Evolutionary conservation across 2,329 filamentous ascomycete species (phyloP).

Genomic region (Nemania sp.): DNA sequence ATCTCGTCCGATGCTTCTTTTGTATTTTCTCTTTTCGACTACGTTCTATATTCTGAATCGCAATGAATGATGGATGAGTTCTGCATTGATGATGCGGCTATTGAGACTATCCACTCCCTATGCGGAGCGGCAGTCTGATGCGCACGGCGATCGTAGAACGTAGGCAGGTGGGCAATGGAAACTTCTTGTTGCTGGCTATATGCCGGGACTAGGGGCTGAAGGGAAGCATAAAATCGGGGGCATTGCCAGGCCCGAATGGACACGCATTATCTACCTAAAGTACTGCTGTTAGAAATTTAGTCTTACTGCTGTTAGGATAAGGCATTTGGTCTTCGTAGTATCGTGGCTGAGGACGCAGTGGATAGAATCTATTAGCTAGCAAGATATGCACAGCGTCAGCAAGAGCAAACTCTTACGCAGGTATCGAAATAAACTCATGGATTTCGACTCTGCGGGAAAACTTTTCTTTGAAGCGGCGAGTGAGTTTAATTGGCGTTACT

Average conservation of each 20-base stretch:
- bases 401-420: background rate
- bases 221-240: background rate
- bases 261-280: background rate
- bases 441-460: no score
- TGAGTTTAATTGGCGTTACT: no score
- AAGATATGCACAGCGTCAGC: background rate
- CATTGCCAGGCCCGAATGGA: background rate
- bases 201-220: background rate
- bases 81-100: conserved; percentile 17
- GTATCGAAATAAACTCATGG: conserved; percentile 3
- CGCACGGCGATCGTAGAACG: conserved; percentile 15
- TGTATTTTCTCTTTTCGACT: conserved; percentile 31
- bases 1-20: conserved; percentile 21
- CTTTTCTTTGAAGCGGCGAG: no score
- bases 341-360: background rate
- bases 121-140: background rate
- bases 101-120: background rate
- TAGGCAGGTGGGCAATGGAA: conserved; percentile 4
- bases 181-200: background rate
- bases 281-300: no score
- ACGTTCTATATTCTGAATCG: conserved; percentile 33
- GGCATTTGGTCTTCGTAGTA: background rate
- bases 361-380: background rate
- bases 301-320: no score
- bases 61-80: conserved; percentile 25